phyloP scores from a whole-genome alignment of 2,329 filamentous ascomycete species.

The Talaromyces sp. region DNA sequence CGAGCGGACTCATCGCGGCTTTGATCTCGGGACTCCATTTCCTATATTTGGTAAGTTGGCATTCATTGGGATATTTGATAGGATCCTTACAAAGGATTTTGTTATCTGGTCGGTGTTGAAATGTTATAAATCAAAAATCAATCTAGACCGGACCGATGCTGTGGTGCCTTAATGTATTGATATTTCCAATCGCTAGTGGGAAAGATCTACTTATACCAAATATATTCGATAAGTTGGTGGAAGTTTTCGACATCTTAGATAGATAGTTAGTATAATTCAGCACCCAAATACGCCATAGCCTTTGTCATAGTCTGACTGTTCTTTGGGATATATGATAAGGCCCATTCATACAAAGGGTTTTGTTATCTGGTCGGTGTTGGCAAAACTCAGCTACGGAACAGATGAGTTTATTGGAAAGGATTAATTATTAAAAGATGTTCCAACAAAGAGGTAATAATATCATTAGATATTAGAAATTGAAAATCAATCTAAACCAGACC shows the following conservation, averaged over 20 bases:
- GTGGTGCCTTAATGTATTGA: no score
- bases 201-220: no score
- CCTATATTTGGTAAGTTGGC: no score
- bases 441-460: neutral
- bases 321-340: neutral
- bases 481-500: neutral
- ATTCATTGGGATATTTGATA: no score
- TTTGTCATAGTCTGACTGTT: neutral
- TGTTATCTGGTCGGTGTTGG: neutral
- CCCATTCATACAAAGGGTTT: neutral
- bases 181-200: no score
- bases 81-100: neutral
- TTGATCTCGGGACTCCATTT: neutral
- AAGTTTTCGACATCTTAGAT: neutral
- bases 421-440: neutral
- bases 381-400: neutral
- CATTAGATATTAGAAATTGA: neutral
- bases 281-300: neutral
- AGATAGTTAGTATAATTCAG: neutral
- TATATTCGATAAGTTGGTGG: neutral
- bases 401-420: neutral
- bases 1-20: neutral
- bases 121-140: no score
- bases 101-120: neutral
- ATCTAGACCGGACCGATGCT: no score